Evolutionary conservation across 2,329 filamentous ascomycete species (phyloP).

Genomic region (Cladosporium sp.): DNA sequence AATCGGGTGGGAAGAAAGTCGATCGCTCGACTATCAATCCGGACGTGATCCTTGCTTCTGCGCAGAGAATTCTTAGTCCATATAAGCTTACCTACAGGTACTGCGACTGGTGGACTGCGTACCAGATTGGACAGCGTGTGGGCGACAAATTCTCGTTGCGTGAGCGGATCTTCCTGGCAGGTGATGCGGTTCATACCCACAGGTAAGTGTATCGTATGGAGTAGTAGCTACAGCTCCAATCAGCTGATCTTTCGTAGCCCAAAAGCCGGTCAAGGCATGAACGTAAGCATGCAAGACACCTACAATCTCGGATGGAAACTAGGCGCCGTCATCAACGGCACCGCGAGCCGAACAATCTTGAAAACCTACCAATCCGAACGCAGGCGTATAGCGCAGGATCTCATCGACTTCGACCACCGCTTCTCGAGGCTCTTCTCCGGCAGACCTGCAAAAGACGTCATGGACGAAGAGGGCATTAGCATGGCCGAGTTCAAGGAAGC

Average conservation of each 20-base stretch:
- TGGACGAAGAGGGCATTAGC: constrained; percentile 61
- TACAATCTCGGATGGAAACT: no score
- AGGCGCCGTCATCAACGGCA: no score
- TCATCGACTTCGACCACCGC: constrained; percentile 52
- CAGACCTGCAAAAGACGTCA: constrained; percentile 58
- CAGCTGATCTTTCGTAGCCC: background rate
- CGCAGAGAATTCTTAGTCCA: constrained; percentile 62
- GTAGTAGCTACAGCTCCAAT: no score
- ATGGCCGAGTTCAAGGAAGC: constrained; percentile 64
- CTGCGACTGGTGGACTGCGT: background rate
- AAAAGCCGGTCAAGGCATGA: background rate
- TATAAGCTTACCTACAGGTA: constrained; percentile 42
- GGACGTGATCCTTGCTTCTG: constrained; percentile 57
- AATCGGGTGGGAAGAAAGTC: constrained; percentile 52
- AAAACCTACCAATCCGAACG: no score
- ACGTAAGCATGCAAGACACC: background rate
- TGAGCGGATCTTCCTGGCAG: background rate
- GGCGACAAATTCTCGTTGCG: background rate
- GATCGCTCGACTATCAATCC: constrained; percentile 70
- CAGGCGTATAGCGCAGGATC: no score
- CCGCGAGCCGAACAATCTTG: no score
- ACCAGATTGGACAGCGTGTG: background rate
- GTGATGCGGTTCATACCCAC: background rate
- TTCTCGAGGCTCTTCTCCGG: constrained; percentile 60
- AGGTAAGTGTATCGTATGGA: no score